These are phyloP conservation scores for Marasmius sp. DNA, from an alignment of 1,284 basidiomycete species.

Conservation along the genomic window DNA sequence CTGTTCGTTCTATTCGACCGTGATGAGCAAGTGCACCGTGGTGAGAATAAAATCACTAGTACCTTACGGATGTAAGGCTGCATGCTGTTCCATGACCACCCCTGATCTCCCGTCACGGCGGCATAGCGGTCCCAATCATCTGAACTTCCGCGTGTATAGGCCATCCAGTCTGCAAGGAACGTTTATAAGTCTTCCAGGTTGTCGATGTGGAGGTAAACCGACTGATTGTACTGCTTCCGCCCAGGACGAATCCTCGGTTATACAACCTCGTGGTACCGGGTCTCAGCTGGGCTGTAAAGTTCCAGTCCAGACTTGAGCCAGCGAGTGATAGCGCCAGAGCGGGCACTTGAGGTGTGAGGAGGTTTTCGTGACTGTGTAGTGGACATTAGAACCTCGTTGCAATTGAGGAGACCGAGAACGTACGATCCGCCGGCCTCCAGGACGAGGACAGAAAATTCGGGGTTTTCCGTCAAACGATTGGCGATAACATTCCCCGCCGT, in stretches of 20 bases:
- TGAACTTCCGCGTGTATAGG: slow-evolving; percentile 36
- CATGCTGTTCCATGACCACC: slow-evolving; percentile 40
- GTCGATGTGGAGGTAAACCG: neutral
- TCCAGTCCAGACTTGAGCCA: slow-evolving; percentile 19
- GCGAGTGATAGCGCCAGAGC: neutral
- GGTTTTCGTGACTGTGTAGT: neutral
- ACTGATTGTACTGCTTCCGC: slow-evolving; percentile 33
- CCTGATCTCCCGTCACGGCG: slow-evolving; percentile 32
- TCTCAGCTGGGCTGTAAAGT: slow-evolving; percentile 26
- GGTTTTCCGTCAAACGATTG: slow-evolving; percentile 2
- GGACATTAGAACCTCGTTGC: neutral
- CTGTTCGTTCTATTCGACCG: slow-evolving; percentile 14
- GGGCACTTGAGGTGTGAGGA: neutral
- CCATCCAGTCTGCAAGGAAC: slow-evolving; percentile 31
- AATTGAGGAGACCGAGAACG: neutral
- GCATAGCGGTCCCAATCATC: slow-evolving; percentile 41
- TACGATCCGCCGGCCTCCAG: slow-evolving; percentile 1
- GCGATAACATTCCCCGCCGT: neutral
- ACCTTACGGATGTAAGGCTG: slow-evolving; percentile 32
- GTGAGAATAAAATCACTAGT: neutral
- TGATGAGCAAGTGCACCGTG: neutral
- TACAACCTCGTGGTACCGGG: slow-evolving; percentile 19
- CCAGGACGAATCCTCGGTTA: slow-evolving; percentile 27
- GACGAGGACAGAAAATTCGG: neutral
- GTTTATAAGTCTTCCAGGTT: neutral